Evolutionary conservation across 768 basidiomycete species (phyloP).

Genomic region (Boletus rubroflammeus): DNA sequence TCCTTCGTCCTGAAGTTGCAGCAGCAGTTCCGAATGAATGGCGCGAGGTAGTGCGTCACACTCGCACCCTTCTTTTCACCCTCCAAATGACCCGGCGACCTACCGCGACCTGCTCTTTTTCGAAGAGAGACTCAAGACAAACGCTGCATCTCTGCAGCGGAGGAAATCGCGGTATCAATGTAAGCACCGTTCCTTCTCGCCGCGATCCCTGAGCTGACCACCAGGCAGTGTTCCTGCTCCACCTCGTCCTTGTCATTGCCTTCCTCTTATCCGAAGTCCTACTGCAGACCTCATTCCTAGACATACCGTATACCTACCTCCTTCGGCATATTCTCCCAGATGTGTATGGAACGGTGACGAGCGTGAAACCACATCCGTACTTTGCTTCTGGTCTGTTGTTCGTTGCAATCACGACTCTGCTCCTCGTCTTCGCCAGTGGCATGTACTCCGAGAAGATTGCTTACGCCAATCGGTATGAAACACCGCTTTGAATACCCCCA

Average conservation of each 20-base stretch:
- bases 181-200: conserved; percentile 35
- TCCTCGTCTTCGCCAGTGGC: conserved; percentile 94
- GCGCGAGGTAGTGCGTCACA: conserved; percentile 22
- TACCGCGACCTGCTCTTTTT: conserved; percentile 88
- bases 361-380: conserved; percentile 63
- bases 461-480: conserved; percentile 87
- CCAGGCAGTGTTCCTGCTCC: conserved; percentile 64
- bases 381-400: conserved; percentile 77
- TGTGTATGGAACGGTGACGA: conserved; percentile 37
- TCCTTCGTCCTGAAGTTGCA: not conserved
- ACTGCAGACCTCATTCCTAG: conserved; percentile 62
- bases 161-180: conserved; percentile 82
- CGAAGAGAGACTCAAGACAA: conserved; percentile 95
- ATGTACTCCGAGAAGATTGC: conserved; percentile 96
- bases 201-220: conserved; percentile 18
- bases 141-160: conserved; percentile 73
- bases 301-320: conserved; percentile 54
- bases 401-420: conserved; percentile 84
- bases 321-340: conserved; percentile 52
- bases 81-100: conserved; percentile 72
- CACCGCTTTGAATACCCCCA: conserved; percentile 4
- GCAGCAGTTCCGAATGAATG: conserved; percentile 19
- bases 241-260: conserved; percentile 62
- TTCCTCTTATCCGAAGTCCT: conserved; percentile 77
- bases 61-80: conserved; percentile 43